These are phyloP conservation scores for Symbiodinium natans DNA, from an alignment of 73 alveolate species.

Conservation along the genomic window DNA sequence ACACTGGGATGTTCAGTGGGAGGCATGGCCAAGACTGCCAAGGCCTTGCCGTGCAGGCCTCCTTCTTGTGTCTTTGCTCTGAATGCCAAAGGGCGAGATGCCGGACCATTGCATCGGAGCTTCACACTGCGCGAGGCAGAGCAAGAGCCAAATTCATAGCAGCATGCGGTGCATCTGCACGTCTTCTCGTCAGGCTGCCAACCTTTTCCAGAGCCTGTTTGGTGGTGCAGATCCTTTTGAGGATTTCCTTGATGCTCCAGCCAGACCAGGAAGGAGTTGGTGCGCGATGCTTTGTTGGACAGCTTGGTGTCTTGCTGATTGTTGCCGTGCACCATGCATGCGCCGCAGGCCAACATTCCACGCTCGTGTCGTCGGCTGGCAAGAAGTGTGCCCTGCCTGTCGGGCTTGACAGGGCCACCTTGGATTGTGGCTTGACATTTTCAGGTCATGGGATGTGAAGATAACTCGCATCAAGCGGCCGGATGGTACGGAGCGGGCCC, in stretches of 20 bases:
- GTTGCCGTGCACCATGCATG: too few species aligned
- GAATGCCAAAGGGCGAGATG: background rate
- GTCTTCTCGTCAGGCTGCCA: constrained; percentile 3
- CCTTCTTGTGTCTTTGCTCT: background rate
- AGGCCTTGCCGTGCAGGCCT: background rate
- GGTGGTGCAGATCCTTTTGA: constrained; percentile 80
- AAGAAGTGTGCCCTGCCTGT: background rate
- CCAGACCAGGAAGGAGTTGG: background rate
- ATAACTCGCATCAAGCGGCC: constrained; percentile 65
- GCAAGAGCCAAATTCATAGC: background rate
- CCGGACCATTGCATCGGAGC: background rate
- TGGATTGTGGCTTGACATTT: too few species aligned
- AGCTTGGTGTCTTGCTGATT: too few species aligned
- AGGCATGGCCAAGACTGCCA: background rate
- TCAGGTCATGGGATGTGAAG: constrained; percentile 78
- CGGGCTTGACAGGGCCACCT: background rate
- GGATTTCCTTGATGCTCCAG: constrained; percentile 45
- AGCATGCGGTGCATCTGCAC: background rate
- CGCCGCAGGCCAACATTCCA: too few species aligned
- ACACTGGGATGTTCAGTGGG: background rate
- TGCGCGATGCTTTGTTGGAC: too few species aligned
- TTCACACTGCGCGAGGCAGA: background rate
- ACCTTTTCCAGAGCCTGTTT: constrained; percentile 48
- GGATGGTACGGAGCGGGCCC: constrained; percentile 56
- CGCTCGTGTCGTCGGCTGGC: too few species aligned